Evolutionary conservation across 345 rosid genomes (phyloP).

Genomic region (Citrus sinensis): DNA sequence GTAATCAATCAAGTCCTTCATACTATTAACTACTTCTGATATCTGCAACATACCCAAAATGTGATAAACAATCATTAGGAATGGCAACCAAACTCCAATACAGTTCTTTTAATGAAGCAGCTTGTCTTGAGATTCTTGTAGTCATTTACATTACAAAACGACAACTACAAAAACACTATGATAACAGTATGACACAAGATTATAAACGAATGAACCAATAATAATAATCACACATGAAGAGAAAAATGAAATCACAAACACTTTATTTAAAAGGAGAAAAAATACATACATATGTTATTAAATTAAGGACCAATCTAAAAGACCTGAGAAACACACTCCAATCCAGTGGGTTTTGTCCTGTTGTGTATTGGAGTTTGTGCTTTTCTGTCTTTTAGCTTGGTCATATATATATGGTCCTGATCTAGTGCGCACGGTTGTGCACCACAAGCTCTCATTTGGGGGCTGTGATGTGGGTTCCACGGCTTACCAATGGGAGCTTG

Average conservation of each 20-base stretch:
- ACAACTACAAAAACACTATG: background rate
- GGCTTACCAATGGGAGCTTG: too few relatives aligned
- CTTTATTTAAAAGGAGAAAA: too few relatives aligned
- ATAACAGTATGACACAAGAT: background rate
- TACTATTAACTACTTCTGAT: slow-evolving; percentile 97
- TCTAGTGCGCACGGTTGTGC: too few relatives aligned
- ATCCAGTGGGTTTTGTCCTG: too few relatives aligned
- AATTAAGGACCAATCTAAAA: too few relatives aligned
- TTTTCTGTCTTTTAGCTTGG: too few relatives aligned
- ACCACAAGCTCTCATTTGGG: too few relatives aligned
- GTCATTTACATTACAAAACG: background rate
- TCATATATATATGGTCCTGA: too few relatives aligned
- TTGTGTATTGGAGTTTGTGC: too few relatives aligned
- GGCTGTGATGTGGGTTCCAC: too few relatives aligned
- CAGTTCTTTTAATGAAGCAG: background rate
- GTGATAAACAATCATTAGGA: background rate
- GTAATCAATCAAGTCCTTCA: slow-evolving; percentile 99
- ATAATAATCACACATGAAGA: background rate
- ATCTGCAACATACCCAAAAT: slow-evolving; percentile 41
- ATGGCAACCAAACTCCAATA: background rate
- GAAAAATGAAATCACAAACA: background rate
- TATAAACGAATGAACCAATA: background rate
- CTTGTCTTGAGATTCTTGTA: background rate
- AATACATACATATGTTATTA: too few relatives aligned
- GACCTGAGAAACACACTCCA: too few relatives aligned